Percentiles rank a stretch among this genome's conserved stretches.
Conservation (phyloP, 257 asterid genomes). For the Nyctanthes arbortristis region DNA sequence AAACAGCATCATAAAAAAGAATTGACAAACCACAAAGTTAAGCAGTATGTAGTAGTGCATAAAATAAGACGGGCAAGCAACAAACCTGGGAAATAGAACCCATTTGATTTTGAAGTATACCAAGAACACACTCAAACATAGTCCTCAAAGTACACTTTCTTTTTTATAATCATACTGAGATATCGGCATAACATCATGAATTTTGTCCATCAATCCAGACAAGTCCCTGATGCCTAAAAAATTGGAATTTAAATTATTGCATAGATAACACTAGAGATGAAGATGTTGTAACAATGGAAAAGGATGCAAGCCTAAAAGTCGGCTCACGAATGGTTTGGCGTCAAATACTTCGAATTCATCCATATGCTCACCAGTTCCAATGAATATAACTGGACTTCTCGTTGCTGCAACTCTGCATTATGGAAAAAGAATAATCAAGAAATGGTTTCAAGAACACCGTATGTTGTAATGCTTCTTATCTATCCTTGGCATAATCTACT, state of each 20-base stretch:
- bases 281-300: background rate
- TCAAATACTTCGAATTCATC: conserved; percentile 95
- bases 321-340: conserved; percentile 95
- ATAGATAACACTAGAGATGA: background rate
- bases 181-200: conserved; percentile 91
- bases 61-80: conserved; percentile 16
- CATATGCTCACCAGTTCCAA: conserved; percentile 98
- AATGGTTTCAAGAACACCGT: conserved; percentile 6
- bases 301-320: conserved; percentile 69
- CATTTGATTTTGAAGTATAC: conserved; percentile 79
- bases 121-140: conserved; percentile 86
- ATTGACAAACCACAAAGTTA: background rate
- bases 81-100: conserved; percentile 94
- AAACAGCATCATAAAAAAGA: conserved; percentile 5
- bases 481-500: background rate
- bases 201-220: conserved; percentile 98
- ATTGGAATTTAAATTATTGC: background rate
- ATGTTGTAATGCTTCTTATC: conserved; percentile 5
- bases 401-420: conserved; percentile 89
- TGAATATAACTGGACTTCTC: conserved; percentile 89
- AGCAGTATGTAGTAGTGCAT: background rate
- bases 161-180: conserved; percentile 92
- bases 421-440: conserved; percentile 4
- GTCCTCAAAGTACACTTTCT: conserved; percentile 82
- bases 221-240: conserved; percentile 88